Evolutionary conservation across 2,329 filamentous ascomycete genomes (phyloP), one percentile per base, ranked within the genome.

Genomic region (Rhinocladiella mackenziei): DNA sequence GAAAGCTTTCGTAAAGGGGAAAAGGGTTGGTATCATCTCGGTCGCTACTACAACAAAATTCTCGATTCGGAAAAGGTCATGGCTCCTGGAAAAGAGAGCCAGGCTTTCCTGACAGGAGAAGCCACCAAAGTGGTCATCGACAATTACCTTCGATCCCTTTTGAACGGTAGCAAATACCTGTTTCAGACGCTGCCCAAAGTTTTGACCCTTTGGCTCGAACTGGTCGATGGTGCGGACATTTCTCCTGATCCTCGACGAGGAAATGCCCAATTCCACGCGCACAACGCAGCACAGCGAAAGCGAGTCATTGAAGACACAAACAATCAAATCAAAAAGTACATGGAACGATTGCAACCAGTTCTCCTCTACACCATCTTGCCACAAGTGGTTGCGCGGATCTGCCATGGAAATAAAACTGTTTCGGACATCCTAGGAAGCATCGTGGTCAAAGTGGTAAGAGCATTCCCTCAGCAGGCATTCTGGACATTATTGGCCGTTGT

Each of bases 31-130:
- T 98, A 97, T 63, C 95, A 96, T 63, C 77, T 99, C 7, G 92
- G 92, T 4, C 88, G 91, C 34, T 89, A 97, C 65, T 98, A 98
- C 74, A 94, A 95, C 63, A 98, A 96, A 65, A 77, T 97, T 3
- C 72, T 96, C 2, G 91, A 97, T 58, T 86, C 88, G 0, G 89
- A 97, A 63, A 89, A 88, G 64, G 72, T 77, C 2, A 77, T 94
- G 39, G 81, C 84, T 26, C 72, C 78, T 13, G 78, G 83, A 19
- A 89, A 89, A 52, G 89, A 95, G 64, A 82, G 77, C 30, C 83
- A 89, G 41, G 74, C 78, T 47, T 89, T 81, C 57, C 67, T 92
- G 43, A 86, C 79, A 8, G 94, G 92, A 28, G 89, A 96, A 62
- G 80, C 83, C 14, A 82, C 88, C 2, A 89, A 89, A 60, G 75